These are phyloP conservation scores for Kwoniella pini DNA, from an alignment of 768 basidiomycete genomes.

Conservation along the genomic window DNA sequence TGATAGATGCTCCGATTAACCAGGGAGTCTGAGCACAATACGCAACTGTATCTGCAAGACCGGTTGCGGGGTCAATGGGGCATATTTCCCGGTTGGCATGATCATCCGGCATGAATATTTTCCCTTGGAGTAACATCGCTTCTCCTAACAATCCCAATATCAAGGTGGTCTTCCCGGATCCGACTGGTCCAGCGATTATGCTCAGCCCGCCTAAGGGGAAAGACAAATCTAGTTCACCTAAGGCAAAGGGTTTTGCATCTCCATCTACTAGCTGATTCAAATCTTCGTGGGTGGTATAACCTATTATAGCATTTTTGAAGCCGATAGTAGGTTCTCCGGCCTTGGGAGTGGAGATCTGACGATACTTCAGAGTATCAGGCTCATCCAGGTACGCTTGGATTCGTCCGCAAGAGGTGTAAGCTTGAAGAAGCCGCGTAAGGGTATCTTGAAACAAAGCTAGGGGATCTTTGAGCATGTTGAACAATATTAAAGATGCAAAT, in stretches of 20 bases:
- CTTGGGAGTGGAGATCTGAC: constrained; percentile 43
- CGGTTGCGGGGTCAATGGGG: constrained; percentile 46
- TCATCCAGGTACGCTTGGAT: constrained; percentile 56
- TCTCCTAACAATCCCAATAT: constrained; percentile 50
- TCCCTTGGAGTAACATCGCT: constrained; percentile 43
- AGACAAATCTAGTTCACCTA: constrained; percentile 40
- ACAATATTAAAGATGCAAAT: constrained; percentile 57
- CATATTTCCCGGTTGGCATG: constrained; percentile 48
- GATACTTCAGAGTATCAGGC: constrained; percentile 57
- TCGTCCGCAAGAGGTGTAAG: constrained; percentile 52
- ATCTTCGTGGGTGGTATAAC: constrained; percentile 27
- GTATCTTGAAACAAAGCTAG: constrained; percentile 51
- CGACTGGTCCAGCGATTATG: constrained; percentile 49
- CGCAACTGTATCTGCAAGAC: constrained; percentile 47
- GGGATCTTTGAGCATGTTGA: constrained; percentile 56
- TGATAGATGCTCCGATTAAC: constrained; percentile 51
- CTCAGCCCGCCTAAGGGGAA: constrained; percentile 47
- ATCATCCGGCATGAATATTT: constrained; percentile 53
- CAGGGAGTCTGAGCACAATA: constrained; percentile 52
- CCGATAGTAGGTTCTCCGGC: constrained; percentile 53
- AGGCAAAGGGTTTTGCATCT: constrained; percentile 41
- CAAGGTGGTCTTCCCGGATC: constrained; percentile 50
- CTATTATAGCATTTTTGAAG: constrained; percentile 52
- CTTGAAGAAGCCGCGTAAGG: constrained; percentile 42
- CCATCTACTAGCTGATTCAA: constrained; percentile 5